Evolutionary conservation across 2,329 filamentous ascomycete genomes (phyloP), one percentile per base, ranked within the genome.

Genomic region (Cryphonectria japonica): DNA sequence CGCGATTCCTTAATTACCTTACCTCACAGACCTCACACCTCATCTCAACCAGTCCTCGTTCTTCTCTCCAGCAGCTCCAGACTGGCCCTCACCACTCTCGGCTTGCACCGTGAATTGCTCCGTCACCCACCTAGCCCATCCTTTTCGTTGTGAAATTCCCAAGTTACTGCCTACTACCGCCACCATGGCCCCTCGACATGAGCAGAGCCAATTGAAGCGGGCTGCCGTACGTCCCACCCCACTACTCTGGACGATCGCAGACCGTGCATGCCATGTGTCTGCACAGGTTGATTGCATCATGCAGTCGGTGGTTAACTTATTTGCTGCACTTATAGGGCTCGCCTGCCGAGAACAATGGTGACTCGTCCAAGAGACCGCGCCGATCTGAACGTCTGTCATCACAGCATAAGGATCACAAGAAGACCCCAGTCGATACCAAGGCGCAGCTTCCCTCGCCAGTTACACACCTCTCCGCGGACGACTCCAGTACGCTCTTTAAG

Each of bases 401-500:
- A 75, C 71, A 73, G 61, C 84, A 63, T 62, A 26, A 81, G 79
- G 77, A 80, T 76, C 73, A 80, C 78, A 78, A 84, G 71, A 88
- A 88, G 76, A 91, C 89, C 11, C 89, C 91, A 71, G 79, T 91
- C 76, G 84, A 85, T 75, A 84, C 88, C 76, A 88, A 89, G 77
- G 86, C 89, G 68, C 92, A 93, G 74, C 87, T 97, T 26, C 95
- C 94, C 16, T 96, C 94, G 0, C 95, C 94, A 16, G 82, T 95
- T 72, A 97, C 93, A 0, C 85, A 92, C 76, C 83, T 79, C 68
- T 80, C 80, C 57, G 81, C 81, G 39, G 84, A 89, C 76, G 88
- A 88, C 62, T 91, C 89, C 14, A 88, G 85, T 72, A 87, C 89
- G 39, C 89, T 79, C 75, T 85, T 85, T 75, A 93, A 95, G 77